Conservation (phyloP, 306 rosid species). For the Luffa aegyptiaca region DNA sequence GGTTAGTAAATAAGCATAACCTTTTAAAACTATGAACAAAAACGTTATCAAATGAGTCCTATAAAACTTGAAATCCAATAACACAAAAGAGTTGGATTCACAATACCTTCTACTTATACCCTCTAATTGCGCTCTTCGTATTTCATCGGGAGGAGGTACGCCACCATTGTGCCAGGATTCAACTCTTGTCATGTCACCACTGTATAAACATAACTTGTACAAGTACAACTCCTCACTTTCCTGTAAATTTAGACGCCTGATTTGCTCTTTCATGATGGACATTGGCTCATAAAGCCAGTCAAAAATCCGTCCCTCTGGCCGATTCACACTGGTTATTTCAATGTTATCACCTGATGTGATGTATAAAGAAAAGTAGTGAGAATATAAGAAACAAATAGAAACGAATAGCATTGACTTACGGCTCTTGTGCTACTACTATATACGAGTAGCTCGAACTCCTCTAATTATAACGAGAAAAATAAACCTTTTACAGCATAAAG, state of each 20-base stretch:
- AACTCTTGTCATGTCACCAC: slow-evolving; percentile 5
- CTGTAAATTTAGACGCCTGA: slow-evolving; percentile 11
- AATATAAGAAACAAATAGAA: too few relatives aligned
- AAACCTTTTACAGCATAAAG: not conserved
- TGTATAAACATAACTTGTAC: slow-evolving; percentile 10
- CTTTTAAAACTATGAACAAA: too few relatives aligned
- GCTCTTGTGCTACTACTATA: too few relatives aligned
- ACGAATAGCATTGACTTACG: too few relatives aligned
- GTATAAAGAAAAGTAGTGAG: not conserved
- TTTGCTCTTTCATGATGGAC: slow-evolving; percentile 17
- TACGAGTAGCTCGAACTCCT: not conserved
- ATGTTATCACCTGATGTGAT: slow-evolving; percentile 9
- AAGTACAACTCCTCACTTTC: slow-evolving; percentile 18
- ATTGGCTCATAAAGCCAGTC: slow-evolving; percentile 21
- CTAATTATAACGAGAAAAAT: too few relatives aligned
- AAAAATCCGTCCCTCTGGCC: slow-evolving; percentile 18
- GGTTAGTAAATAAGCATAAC: not conserved
- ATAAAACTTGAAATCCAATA: not conserved
- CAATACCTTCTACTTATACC: slow-evolving; percentile 17
- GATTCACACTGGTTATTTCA: slow-evolving; percentile 15
- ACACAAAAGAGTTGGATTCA: not conserved
- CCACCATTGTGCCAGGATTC: slow-evolving; percentile 14
- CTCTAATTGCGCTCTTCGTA: slow-evolving; percentile 15
- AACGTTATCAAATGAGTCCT: too few relatives aligned
- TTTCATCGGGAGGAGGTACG: slow-evolving; percentile 10